Evolutionary conservation across 495 filamentous ascomycete genomes (phyloP), one percentile per base, ranked within the genome.

Genomic region (Podospora anserina): DNA sequence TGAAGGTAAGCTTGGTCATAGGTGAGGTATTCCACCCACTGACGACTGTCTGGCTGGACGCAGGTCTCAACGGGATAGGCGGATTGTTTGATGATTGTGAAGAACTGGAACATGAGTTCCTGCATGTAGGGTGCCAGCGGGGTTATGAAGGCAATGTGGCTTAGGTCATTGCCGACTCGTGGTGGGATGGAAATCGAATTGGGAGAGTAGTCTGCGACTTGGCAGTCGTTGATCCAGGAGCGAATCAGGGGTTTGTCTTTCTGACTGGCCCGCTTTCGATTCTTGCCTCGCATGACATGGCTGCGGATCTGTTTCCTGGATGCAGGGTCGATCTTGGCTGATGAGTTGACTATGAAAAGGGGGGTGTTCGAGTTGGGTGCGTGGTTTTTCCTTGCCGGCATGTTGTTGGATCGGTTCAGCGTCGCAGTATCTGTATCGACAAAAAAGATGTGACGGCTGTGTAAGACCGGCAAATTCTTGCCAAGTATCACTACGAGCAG

Each of bases 201-300:
- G 19, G 65, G 16, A n/a, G 27, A 16, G 16, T 27, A 7, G 4
- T 3, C 32, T 20, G 9, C 4, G 44, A 9, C 49, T 26, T 65
- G 53, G 6, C 55, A 28, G 65, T 20, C 55, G 63, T 68, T 68
- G 61, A 72, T 68, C 66, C 71, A 68, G 3, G 71, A 72, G 7
- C 63, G 44, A 19, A 64, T 15, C 15, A 18, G 4, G 27, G 26
- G 20, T 3, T 56, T 26, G 9, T 19, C n/a, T 4, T 26, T 2
- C 23, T 6, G 54, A 19, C 6, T 16, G 26, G 2, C 20, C 1
- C 55, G 67, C 44, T 66, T 71, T 54, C 70, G 70, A 61, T 74
- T 74, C 66, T 72, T 74, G 15, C 72, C 72, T 6, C 66, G 72
- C 72, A 74, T 74, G 44, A 71, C 72, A 68, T 74, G 69, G 59